Evolutionary conservation across 2,329 filamentous ascomycete genomes (phyloP).

Genomic region (Xylariaceae sp.): DNA sequence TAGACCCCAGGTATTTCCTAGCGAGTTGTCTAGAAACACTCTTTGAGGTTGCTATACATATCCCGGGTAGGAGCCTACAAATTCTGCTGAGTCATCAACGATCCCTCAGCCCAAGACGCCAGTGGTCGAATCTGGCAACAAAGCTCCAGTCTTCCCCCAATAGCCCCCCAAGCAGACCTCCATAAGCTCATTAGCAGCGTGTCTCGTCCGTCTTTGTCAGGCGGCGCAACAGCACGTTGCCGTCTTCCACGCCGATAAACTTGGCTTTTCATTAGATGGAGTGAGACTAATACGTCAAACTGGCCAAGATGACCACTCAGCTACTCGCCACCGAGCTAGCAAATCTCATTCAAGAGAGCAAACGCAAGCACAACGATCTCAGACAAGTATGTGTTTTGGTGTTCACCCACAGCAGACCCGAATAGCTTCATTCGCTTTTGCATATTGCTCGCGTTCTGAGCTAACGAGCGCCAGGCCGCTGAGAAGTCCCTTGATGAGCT

Average conservation of each 20-base stretch:
- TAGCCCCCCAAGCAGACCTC: conserved; percentile 7
- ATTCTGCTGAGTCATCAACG: conserved; percentile 27
- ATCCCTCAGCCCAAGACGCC: background rate
- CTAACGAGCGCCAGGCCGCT: conserved; percentile 66
- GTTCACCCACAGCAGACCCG: background rate
- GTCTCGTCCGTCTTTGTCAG: background rate
- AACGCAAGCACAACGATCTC: conserved; percentile 89
- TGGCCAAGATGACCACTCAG: conserved; percentile 81
- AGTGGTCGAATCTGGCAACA: conserved; percentile 40
- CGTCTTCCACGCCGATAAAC: background rate
- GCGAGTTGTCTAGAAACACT: no score
- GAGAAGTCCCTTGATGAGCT: conserved; percentile 93
- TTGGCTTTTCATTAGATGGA: conserved; percentile 17
- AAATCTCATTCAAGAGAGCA: conserved; percentile 93
- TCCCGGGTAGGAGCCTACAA: background rate
- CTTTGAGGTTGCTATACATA: background rate
- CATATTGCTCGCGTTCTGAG: background rate
- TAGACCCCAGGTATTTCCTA: no score
- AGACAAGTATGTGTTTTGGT: conserved; percentile 66
- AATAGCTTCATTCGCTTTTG: background rate
- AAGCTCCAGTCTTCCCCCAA: no score
- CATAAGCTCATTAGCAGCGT: background rate
- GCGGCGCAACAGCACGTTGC: background rate
- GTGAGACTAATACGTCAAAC: conserved; percentile 27
- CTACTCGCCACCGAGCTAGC: conserved; percentile 86